phyloP scores from a whole-genome alignment of 805 yeast genomes.

The Zygosaccharomyces kombuchaensis region DNA sequence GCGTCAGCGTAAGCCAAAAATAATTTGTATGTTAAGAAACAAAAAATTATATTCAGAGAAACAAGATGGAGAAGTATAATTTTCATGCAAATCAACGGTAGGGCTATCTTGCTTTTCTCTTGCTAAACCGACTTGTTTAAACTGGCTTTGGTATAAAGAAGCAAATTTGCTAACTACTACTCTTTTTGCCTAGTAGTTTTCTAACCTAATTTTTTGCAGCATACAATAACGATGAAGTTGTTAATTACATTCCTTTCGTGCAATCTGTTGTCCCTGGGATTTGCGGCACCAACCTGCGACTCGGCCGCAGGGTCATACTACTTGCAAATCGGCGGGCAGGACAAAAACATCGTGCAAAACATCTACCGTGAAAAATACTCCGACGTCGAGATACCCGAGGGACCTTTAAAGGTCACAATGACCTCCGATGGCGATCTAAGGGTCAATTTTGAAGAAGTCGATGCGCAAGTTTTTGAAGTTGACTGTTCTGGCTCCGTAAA shows the following conservation, averaged over 20 bases:
- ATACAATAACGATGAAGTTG: not conserved
- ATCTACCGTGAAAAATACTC: conserved; percentile 1
- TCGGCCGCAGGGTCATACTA: not conserved
- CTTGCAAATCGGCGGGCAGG: not conserved
- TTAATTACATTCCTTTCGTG: not conserved
- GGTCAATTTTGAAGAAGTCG: not conserved
- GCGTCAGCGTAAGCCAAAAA: not conserved
- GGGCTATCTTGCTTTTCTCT: no score
- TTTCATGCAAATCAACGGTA: no score
- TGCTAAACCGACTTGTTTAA: not conserved
- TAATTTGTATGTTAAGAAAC: not conserved
- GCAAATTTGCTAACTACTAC: not conserved
- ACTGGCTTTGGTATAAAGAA: not conserved
- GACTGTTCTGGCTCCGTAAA: not conserved
- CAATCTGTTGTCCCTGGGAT: not conserved
- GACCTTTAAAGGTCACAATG: conserved; percentile 2
- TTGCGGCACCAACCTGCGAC: conserved; percentile 1
- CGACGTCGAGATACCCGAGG: conserved; percentile 1
- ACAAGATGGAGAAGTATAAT: not conserved
- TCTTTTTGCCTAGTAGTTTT: not conserved
- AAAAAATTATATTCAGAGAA: not conserved
- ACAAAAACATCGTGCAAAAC: not conserved
- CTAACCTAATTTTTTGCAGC: not conserved
- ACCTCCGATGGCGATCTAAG: conserved; percentile 1
- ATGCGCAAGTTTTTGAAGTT: not conserved